A percentile compares a stretch with the other conserved stretches of the same genome.
Conservation (phyloP, 1,139 yeast genomes). For the Torulaspora pretoriensis region DNA sequence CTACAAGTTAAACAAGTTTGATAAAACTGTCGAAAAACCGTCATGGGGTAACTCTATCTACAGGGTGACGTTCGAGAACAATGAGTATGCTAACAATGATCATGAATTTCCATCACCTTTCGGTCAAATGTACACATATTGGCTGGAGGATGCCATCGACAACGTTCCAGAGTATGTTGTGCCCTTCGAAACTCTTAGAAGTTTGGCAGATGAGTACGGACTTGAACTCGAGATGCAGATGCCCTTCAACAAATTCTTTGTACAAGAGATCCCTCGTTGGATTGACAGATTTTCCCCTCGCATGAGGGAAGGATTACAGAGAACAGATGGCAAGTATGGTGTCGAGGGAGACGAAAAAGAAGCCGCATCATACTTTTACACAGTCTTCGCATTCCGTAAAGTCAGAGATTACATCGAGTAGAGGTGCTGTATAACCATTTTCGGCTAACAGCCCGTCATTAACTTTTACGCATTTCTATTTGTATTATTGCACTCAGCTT, state of each 20-base stretch:
- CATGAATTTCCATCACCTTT: constrained; percentile 70
- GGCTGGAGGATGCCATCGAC: constrained; percentile 87
- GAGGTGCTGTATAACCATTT: not conserved
- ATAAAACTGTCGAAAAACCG: constrained; percentile 47
- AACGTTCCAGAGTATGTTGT: constrained; percentile 97
- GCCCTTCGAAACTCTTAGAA: constrained; percentile 83
- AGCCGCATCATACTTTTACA: constrained; percentile 57
- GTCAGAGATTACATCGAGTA: constrained; percentile 28
- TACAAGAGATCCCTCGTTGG: constrained; percentile 69
- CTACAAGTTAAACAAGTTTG: constrained; percentile 52
- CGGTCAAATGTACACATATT: constrained; percentile 81
- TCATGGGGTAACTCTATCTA: constrained; percentile 82
- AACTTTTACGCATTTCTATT: constrained; percentile 6
- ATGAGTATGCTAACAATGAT: constrained; percentile 57
- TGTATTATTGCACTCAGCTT: not conserved
- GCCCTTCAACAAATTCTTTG: constrained; percentile 79
- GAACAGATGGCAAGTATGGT: constrained; percentile 77
- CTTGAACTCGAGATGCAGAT: constrained; percentile 66
- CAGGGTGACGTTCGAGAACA: constrained; percentile 70
- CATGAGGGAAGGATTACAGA: constrained; percentile 62
- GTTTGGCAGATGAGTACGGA: constrained; percentile 79
- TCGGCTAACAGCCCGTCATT: not conserved
- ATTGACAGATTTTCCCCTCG: constrained; percentile 57
- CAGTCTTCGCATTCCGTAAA: constrained; percentile 37
- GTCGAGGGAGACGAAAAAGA: constrained; percentile 89